Base-by-base conservation (phyloP, 2,329 filamentous ascomycete genomes). In the Fusarium luffae region DNA sequence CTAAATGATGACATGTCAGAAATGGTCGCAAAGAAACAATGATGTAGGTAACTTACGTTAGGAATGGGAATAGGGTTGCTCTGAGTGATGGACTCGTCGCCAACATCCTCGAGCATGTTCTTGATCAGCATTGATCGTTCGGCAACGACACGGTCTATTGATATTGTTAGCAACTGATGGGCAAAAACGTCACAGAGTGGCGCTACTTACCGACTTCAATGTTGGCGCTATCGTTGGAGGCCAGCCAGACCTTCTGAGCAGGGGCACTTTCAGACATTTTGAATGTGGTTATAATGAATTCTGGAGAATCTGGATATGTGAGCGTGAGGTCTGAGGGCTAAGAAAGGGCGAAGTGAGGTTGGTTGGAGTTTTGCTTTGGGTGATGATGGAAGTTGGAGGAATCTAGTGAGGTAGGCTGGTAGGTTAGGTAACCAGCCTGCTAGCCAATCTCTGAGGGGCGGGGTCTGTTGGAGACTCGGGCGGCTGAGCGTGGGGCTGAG, bases 21-120 rank as follows among this genome's bases (percentile, higher is more conserved):
- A 50, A 59, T 41, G 52, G 56, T 44, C 67, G 44, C 50, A 18
- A 41, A 42, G 44, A 69, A 16, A 42, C 46, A 30, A 47, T 43
- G 64, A 25, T 23, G 55, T 51, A 43, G 54, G 28, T 37, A n/a
- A 77, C 86, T 73, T 82, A 90, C 91, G 79, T 97, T 97, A 70
- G 92, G 93, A 69, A 97, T 94, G 11, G 96, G 95, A 55, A 99
- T 95, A 4, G 92, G 87, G 78, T 94, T 90, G 23, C 79, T 75
- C 54, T 84, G 78, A 52, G 78, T 82, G 34, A 87, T 80, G 23
- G 79, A 78, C 74, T 87, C 81, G 25, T 91, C 90, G 72, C 93
- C 94, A 49, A 98, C 84, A 84, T 99, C 96, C 78, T 97, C 94
- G 47, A 99, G 88, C 91, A 99, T 91, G 86, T 98, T 97, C 89